Percentiles rank a stretch among this genome's conserved stretches.
phyloP scores from a whole-genome alignment of 148 eudicot species.

The Rheum nobile region DNA sequence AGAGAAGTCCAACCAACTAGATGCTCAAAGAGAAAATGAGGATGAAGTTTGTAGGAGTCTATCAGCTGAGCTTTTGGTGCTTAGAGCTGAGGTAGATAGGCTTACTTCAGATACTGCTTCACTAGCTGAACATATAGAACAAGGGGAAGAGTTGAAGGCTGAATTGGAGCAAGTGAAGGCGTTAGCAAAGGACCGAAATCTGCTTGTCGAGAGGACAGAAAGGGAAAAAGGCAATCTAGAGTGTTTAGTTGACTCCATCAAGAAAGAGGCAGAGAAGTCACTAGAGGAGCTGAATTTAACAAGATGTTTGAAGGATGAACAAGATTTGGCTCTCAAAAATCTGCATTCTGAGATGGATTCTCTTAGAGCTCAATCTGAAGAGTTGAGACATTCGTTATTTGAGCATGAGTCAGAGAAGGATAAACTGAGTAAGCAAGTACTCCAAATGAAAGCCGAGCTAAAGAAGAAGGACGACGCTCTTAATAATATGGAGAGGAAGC shows the following conservation, averaged over 20 bases:
- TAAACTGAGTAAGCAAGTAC: conserved; percentile 46
- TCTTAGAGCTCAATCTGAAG: conserved; percentile 33
- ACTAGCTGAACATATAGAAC: conserved; percentile 5
- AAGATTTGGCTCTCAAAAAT: conserved; percentile 28
- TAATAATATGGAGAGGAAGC: conserved; percentile 52
- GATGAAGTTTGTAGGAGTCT: background rate
- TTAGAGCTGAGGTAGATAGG: background rate
- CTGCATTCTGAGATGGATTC: conserved; percentile 42
- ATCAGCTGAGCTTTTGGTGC: background rate
- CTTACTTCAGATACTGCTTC: background rate
- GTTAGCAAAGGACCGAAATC: conserved; percentile 33
- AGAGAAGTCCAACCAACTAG: conserved; percentile 15
- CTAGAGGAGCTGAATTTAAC: conserved; percentile 31
- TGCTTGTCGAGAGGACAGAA: conserved; percentile 25
- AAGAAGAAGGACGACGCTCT: conserved; percentile 58
- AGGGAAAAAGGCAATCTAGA: conserved; percentile 27
- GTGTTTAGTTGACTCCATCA: conserved; percentile 14
- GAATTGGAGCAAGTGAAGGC: conserved; percentile 34
- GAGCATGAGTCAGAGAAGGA: conserved; percentile 67
- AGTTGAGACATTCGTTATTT: conserved; percentile 26
- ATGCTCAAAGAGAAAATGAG: background rate
- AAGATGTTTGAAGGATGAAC: conserved; percentile 36
- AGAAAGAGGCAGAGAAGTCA: conserved; percentile 35
- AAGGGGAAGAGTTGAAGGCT: conserved; percentile 19
- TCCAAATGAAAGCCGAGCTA: conserved; percentile 42